Base-by-base conservation (phyloP, 352 stramenopile species). In the Globisporangium cystogenes region DNA sequence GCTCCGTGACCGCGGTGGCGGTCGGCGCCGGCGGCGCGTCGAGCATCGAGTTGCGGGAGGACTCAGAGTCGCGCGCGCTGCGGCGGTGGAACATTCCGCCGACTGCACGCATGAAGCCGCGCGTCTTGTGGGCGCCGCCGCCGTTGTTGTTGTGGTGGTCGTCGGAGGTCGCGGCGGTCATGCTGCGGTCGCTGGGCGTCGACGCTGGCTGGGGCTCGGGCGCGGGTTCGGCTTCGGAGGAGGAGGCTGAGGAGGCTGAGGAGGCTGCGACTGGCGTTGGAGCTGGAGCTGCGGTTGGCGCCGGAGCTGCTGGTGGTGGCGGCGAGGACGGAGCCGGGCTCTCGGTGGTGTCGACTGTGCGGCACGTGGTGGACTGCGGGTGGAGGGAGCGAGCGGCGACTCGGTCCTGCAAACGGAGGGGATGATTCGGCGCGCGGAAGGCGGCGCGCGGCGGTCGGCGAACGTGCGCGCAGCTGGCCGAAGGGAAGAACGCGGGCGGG, bases 31-130 rank as follows among this genome's bases (percentile, higher is more conserved):
- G 21, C 27, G 45, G 18, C 5, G 40, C 24, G 7, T 42, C 27
- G 15, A 48, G 39, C 20, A 41, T 33, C 55, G 59, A 55, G 23
- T 64, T 33, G 40, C 54, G 54, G 18, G 26, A 29, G 2, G 47
- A 49, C 39, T 55, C 55, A 20, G 52, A 55, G 31, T 65, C 63
- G 36, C 37, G 44, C 7, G 21, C 33, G 29, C 55, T 74, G 52
- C 51, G 50, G 41, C 69, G 74, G 48, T 74, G 67, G 53, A 83
- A 80, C 20, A 85, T 45, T 23, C 67, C 62, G 44, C 74, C 74
- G 50, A 85, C 65, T 15, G 70, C 71, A 21, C 68, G 69, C 44
- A 85, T 72, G 20, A 85, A 62, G 45, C 64, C 64, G 46, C 67
- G 62, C 40, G 66, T 67, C 53, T 76, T 82, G 58, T 60, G 23